Base-by-base conservation (phyloP, 306 rosid species). In the Pachyrhizus erosus region DNA sequence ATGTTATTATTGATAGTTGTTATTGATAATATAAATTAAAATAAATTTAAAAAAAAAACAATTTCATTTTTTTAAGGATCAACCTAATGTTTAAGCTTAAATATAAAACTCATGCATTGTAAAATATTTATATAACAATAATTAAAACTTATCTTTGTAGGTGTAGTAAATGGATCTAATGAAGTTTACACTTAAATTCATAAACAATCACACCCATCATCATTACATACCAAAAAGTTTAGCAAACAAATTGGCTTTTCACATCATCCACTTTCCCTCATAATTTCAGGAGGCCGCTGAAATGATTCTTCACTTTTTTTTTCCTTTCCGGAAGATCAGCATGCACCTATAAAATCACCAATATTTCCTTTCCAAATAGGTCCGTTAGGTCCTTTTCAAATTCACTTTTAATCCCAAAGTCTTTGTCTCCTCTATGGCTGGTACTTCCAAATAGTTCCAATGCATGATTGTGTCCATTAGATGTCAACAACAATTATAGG, bases 401-500 rank as follows among this genome's bases (percentile, higher is more conserved):
- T 18, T 66, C 49, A 1, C 69, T 66, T 75, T n/a, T 55, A 67
- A 65, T 72, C 80, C 31, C 62, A 40, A 75, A 12, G 69, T 18
- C 70, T 73, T 9, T 64, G 85, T 81, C 85, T 24, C 69, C 80
- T 65, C 12, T 65, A 18, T 64, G 27, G 27, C 69, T 40, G 72
- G 70, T 82, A 52, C 70, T 66, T 82, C 1, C 2, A 37, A 80
- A 60, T 23, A 80, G 78, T 58, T 58, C 40, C 18, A 46, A 42
- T 27, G 71, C 85, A 75, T 75, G 73, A 66, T 54, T 66, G 39
- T 57, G 71, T 43, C 34, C 60, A 9, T 27, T 24, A 42, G 4
- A 65, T 3, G 62, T 33, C 58, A 75, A 75, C 48, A 20, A 37
- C n/a, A n/a, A 37, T 51, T 51, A 70, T 45, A 2, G 9, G 34